Conservation (phyloP, 768 basidiomycete genomes). For the Kwoniella pini region DNA sequence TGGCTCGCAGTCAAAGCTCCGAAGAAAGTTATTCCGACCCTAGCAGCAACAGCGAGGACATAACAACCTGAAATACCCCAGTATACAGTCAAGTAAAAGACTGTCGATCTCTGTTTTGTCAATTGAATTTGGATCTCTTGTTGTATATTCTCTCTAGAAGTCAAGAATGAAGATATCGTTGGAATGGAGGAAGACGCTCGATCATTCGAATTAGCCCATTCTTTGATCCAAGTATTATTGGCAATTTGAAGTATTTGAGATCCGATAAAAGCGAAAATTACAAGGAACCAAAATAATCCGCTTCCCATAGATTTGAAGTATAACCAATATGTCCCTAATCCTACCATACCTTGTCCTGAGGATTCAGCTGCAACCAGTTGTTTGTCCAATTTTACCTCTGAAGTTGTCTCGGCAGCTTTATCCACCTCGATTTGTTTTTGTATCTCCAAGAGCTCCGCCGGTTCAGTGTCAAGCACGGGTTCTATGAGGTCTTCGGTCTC, state of each 20-base stretch:
- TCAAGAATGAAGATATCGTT: too few species aligned
- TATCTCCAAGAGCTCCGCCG: constrained; percentile 32
- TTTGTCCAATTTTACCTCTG: constrained; percentile 38
- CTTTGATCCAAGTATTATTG: constrained; percentile 52
- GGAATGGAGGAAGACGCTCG: background rate
- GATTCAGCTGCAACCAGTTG: constrained; percentile 47
- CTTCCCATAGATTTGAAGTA: constrained; percentile 48
- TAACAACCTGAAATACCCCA: constrained; percentile 39
- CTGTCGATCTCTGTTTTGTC: constrained; percentile 26
- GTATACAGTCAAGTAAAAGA: constrained; percentile 49
- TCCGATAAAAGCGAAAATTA: constrained; percentile 42
- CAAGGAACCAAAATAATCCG: constrained; percentile 44
- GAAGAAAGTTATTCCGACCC: constrained; percentile 42
- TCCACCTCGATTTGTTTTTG: constrained; percentile 40
- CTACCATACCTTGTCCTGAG: constrained; percentile 43
- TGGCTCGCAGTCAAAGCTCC: constrained; percentile 46
- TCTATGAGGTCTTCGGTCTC: constrained; percentile 34
- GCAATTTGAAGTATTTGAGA: constrained; percentile 49
- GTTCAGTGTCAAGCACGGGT: constrained; percentile 32
- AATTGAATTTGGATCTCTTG: constrained; percentile 3
- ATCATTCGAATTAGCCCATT: constrained; percentile 50
- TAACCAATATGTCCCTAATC: constrained; percentile 38
- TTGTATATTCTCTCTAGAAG: background rate
- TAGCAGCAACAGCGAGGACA: constrained; percentile 40
- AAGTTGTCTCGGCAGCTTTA: constrained; percentile 21